Evolutionary conservation across 78 protist species (phyloP).

Genomic region (Dictyostelium discoideum): DNA sequence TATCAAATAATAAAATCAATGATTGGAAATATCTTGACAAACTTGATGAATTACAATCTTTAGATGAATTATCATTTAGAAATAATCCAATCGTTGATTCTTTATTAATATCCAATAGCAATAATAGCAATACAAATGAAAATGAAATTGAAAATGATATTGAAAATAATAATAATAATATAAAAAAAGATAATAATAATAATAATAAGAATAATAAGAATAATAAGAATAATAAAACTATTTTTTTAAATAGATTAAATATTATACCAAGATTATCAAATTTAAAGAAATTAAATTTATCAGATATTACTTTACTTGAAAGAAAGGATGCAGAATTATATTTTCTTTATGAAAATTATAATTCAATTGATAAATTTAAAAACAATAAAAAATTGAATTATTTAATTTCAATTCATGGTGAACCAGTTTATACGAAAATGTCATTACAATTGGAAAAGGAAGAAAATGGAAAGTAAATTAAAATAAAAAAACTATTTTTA

Average conservation of each 20-base stretch:
- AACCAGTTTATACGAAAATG: background rate
- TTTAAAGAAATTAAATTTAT: constrained; percentile 40
- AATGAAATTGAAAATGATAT: background rate
- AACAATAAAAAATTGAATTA: background rate
- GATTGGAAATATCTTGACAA: background rate
- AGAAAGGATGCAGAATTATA: constrained; percentile 48
- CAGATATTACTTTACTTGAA: constrained; percentile 28
- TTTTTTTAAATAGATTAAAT: constrained; percentile 27
- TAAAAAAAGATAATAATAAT: background rate
- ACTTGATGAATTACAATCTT: background rate
- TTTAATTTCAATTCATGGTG: background rate
- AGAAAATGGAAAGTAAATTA: background rate
- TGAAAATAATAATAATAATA: background rate
- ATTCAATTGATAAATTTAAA: background rate
- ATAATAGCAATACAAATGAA: background rate
- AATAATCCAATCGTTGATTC: constrained; percentile 45
- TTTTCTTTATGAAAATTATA: constrained; percentile 41
- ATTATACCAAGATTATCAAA: constrained; percentile 39
- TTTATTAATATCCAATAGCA: background rate
- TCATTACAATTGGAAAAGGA: background rate
- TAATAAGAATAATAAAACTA: background rate
- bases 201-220: background rate
- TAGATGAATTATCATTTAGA: constrained; percentile 49
- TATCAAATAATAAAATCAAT: constrained; percentile 33
- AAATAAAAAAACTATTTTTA: no score